phyloP scores from a whole-genome alignment of 495 filamentous ascomycete species.

The Hypoxylon intermedium region DNA sequence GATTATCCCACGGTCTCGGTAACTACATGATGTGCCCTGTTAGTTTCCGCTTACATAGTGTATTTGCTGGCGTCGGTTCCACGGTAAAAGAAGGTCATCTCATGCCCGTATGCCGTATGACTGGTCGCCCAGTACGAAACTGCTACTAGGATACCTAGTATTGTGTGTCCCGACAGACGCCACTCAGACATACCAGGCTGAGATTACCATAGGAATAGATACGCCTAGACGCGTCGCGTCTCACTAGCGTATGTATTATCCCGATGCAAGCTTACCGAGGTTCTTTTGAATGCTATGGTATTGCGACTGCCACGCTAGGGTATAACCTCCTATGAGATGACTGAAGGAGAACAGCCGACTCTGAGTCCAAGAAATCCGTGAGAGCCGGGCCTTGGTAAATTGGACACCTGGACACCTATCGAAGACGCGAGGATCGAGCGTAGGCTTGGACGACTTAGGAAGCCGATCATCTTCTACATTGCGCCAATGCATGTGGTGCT shows the following conservation, averaged over 20 bases:
- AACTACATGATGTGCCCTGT: not conserved
- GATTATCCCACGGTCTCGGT: slow-evolving; percentile 1
- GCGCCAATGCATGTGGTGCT: too few species aligned
- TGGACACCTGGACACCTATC: too few species aligned
- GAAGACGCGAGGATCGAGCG: too few species aligned
- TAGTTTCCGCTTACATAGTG: not conserved
- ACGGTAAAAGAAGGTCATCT: not conserved
- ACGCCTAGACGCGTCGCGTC: not conserved
- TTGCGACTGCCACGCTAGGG: too few species aligned
- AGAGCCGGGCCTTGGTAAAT: too few species aligned
- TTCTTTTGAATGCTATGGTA: too few species aligned
- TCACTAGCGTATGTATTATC: not conserved
- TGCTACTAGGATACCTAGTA: not conserved
- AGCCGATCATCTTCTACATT: too few species aligned
- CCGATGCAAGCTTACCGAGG: too few species aligned
- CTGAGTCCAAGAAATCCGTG: too few species aligned
- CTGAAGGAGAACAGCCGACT: too few species aligned
- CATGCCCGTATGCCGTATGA: not conserved
- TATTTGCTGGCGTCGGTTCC: not conserved
- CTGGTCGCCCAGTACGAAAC: not conserved
- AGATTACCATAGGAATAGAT: slow-evolving; percentile 5
- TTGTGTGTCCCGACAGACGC: not conserved
- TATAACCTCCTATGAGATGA: too few species aligned
- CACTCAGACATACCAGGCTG: slow-evolving; percentile 2
- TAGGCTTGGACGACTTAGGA: too few species aligned